Evolutionary conservation across 257 asterid genomes (phyloP).

Genomic region (Lycium ferocissimum): DNA sequence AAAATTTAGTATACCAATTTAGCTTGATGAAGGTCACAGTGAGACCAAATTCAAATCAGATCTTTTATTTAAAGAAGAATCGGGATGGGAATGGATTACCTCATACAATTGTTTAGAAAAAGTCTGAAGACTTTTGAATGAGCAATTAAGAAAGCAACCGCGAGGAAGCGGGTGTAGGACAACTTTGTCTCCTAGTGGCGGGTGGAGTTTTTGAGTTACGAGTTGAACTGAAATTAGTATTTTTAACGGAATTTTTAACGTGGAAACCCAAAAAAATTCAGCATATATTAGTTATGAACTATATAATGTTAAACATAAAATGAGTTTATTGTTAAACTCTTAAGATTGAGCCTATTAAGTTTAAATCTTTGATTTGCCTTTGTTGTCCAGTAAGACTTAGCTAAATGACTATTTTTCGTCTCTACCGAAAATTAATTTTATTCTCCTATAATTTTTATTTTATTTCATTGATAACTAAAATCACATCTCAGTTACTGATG

Average conservation of each 20-base stretch:
- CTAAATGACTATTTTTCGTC: not conserved
- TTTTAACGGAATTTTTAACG: not conserved
- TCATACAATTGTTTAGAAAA: not conserved
- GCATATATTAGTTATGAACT: not conserved
- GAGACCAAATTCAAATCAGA: not conserved
- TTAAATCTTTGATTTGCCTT: not conserved
- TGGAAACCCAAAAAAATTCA: not conserved
- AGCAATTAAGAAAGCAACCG: not conserved
- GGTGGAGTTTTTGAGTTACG: not conserved
- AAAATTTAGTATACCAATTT: too few species aligned
- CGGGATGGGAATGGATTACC: not conserved
- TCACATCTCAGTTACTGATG: not conserved
- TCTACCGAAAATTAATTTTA: not conserved
- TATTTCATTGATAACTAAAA: not conserved
- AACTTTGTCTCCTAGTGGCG: not conserved
- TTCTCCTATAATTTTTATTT: not conserved
- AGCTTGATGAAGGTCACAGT: too few species aligned
- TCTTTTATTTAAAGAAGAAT: not conserved
- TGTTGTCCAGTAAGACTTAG: not conserved
- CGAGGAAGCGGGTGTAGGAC: too few species aligned
- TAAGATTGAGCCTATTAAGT: not conserved
- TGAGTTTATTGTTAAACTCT: not conserved
- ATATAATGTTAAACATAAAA: not conserved
- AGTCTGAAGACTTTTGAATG: too few species aligned
- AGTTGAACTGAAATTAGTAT: not conserved